Evolutionary conservation across 139 green algal genomes (phyloP).

Genomic region (Chlorella sp.): DNA sequence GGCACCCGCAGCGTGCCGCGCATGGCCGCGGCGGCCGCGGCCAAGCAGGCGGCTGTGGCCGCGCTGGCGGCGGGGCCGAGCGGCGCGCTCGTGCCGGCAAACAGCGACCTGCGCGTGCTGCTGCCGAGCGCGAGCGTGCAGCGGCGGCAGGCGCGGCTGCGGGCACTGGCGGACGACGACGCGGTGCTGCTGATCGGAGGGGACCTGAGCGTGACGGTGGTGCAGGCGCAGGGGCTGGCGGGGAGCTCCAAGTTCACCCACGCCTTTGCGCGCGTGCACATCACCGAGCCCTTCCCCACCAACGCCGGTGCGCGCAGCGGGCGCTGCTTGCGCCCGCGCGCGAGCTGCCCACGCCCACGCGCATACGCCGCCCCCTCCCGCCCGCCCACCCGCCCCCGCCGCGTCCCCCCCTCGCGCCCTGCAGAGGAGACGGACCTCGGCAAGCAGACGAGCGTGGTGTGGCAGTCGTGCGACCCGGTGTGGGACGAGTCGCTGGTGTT

Average conservation of each 20-base stretch:
- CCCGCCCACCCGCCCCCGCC: not conserved
- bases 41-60: not conserved
- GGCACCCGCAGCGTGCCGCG: not conserved
- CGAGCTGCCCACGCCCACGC: too few relatives aligned
- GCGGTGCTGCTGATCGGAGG: slow-evolving; percentile 58
- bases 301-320: slow-evolving; percentile 1
- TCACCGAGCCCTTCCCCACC: slow-evolving; percentile 38
- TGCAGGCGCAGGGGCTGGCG: slow-evolving; percentile 45
- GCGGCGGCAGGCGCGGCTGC: slow-evolving; percentile 43
- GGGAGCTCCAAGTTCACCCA: slow-evolving; percentile 41
- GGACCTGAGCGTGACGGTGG: slow-evolving; percentile 55
- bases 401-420: not conserved
- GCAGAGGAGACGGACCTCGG: slow-evolving; percentile 26
- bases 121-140: not conserved
- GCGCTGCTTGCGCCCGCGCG: too few relatives aligned
- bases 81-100: not conserved
- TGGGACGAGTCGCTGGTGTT: slow-evolving; percentile 61
- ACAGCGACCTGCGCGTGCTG: too few relatives aligned
- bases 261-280: slow-evolving; percentile 48
- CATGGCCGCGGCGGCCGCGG: not conserved
- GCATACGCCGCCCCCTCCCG: not conserved
- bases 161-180: slow-evolving; percentile 35
- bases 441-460: slow-evolving; percentile 55
- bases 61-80: not conserved
- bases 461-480: slow-evolving; percentile 44